Conservation (phyloP, 139 green algal species). For the Chlorella sorokiniana region DNA sequence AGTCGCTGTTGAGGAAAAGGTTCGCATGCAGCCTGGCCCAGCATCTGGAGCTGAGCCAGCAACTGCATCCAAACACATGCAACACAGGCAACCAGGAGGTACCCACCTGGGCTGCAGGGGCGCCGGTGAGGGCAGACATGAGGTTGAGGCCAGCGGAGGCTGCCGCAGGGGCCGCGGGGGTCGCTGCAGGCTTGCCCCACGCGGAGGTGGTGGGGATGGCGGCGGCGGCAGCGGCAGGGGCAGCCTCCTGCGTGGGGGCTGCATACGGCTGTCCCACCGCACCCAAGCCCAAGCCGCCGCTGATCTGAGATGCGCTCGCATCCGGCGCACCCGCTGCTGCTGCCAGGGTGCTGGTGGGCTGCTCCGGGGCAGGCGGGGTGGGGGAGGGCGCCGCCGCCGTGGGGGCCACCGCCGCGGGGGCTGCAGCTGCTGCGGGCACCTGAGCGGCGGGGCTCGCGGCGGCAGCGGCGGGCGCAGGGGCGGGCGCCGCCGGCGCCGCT, state of each 20-base stretch:
- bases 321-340: not conserved
- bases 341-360: conserved; percentile 37
- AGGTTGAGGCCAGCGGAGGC: conserved; percentile 24
- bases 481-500: not conserved
- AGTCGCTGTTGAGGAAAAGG: not conserved
- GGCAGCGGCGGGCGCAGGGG: conserved; percentile 26
- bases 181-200: conserved; percentile 39
- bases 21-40: not conserved
- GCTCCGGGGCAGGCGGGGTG: not conserved
- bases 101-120: not conserved
- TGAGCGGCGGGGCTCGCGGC: conserved; percentile 18
- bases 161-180: not conserved
- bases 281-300: conserved; percentile 19
- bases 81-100: not conserved
- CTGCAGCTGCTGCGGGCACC: not conserved
- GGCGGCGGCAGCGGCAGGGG: not conserved
- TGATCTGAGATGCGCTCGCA: not conserved
- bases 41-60: not conserved
- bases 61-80: not conserved
- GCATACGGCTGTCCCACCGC: conserved; percentile 22
- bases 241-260: not conserved
- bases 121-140: conserved; percentile 33
- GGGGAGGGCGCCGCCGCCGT: not conserved
- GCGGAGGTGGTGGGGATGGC: conserved; percentile 19
- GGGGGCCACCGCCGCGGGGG: conserved; percentile 9